A percentile compares a stretch with the other conserved stretches of the same genome.
phyloP scores from a whole-genome alignment of 345 rosid genomes.

The Citrus australasica region DNA sequence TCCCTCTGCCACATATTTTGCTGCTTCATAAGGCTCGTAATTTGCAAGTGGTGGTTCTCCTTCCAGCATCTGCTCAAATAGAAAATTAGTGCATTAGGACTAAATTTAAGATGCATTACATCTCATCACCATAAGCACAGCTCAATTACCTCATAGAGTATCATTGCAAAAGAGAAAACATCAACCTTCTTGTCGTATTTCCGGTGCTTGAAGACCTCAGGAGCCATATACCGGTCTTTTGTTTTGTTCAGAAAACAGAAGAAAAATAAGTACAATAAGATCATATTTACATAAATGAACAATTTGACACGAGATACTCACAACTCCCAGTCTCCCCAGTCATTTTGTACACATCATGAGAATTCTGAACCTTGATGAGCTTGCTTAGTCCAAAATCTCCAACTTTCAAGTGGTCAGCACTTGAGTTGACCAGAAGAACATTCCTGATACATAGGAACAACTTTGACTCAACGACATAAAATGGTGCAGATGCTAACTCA shows the following conservation, averaged over 20 bases:
- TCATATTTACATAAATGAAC: not conserved
- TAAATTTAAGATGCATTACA: constrained; percentile 11
- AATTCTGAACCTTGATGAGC: constrained; percentile 93
- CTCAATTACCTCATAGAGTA: constrained; percentile 76
- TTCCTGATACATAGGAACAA: constrained; percentile 46
- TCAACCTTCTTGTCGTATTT: constrained; percentile 98
- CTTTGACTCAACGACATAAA: not conserved
- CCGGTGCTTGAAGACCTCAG: constrained; percentile 96
- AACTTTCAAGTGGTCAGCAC: constrained; percentile 94
- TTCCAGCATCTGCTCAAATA: constrained; percentile 77
- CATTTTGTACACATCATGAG: constrained; percentile 98
- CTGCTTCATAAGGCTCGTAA: constrained; percentile 95
- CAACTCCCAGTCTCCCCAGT: constrained; percentile 99
- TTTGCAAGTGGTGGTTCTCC: constrained; percentile 86
- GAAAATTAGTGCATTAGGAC: constrained; percentile 20
- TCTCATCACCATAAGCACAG: constrained; percentile 3
- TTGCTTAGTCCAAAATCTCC: constrained; percentile 99
- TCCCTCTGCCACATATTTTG: constrained; percentile 88
- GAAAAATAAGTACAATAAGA: constrained; percentile 23
- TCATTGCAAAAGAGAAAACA: constrained; percentile 98
- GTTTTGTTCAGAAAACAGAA: constrained; percentile 15
- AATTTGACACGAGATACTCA: constrained; percentile 41
- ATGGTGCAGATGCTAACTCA: not conserved
- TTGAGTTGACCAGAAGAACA: constrained; percentile 93
- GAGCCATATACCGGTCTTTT: constrained; percentile 98